Evolutionary conservation across 352 stramenopile species (phyloP).

Genomic region (Stramenopiles sp.): DNA sequence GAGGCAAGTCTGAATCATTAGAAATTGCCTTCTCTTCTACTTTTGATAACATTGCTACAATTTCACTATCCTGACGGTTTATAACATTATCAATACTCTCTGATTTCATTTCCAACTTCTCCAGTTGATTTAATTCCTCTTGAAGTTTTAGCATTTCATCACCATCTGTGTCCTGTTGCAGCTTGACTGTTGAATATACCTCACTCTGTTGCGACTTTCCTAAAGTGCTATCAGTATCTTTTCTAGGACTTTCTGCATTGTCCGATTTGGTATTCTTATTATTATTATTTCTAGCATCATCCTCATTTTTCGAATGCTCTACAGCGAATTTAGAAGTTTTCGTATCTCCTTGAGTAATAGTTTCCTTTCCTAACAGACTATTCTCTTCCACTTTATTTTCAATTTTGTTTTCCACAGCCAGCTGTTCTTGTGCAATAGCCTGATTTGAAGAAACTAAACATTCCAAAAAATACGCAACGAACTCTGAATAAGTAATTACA

Average conservation of each 20-base stretch:
- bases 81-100: not conserved
- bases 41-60: not conserved
- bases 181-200: too few species aligned
- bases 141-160: not conserved
- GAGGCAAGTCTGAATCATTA: not conserved
- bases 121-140: not conserved
- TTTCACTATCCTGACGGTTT: not conserved
- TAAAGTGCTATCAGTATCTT: too few species aligned
- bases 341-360: too few species aligned
- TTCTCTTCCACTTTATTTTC: not conserved
- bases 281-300: not conserved
- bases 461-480: not conserved
- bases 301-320: not conserved
- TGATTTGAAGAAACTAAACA: not conserved
- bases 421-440: not conserved
- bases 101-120: not conserved
- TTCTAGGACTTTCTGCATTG: too few species aligned
- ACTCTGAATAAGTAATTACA: not conserved
- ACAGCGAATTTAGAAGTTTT: too few species aligned
- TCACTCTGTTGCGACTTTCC: too few species aligned
- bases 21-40: not conserved
- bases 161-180: not conserved
- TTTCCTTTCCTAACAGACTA: too few species aligned
- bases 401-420: not conserved
- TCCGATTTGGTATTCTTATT: not conserved